Conservation (phyloP, 2,329 filamentous ascomycete genomes). For the Macrophomina phaseolina region DNA sequence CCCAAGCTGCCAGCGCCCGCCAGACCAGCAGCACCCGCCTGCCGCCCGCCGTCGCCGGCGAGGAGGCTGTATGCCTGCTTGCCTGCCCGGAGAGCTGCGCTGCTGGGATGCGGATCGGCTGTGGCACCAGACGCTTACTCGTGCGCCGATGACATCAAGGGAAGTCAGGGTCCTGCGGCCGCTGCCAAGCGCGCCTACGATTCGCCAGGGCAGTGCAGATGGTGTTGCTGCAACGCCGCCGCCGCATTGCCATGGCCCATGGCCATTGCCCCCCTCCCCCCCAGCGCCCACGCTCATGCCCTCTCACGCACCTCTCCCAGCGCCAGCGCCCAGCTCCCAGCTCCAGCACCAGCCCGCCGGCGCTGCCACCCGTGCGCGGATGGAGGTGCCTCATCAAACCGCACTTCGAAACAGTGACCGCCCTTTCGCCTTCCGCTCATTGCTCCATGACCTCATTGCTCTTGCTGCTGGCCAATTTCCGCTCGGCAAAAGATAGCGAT, state of each 20-base stretch:
- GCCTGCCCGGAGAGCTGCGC: not conserved
- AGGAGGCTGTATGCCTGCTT: not conserved
- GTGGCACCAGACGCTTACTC: not conserved
- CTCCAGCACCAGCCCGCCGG: not conserved
- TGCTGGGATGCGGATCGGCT: not conserved
- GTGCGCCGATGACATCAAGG: not conserved
- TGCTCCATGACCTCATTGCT: slow-evolving; percentile 17
- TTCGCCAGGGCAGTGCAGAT: not conserved
- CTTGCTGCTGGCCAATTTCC: slow-evolving; percentile 11
- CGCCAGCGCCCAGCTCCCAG: too few relatives aligned
- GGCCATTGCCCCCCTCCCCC: too few relatives aligned
- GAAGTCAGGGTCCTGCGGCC: not conserved
- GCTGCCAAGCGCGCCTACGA: not conserved
- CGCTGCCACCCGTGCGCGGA: not conserved
- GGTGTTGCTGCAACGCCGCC: not conserved
- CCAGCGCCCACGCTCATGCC: too few relatives aligned
- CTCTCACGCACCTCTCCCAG: too few relatives aligned
- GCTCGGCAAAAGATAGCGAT: slow-evolving; percentile 24
- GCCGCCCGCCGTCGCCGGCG: not conserved
- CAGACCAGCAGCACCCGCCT: not conserved
- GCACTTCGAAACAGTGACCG: slow-evolving; percentile 17
- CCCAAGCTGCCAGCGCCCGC: not conserved
- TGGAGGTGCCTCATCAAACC: slow-evolving; percentile 6
- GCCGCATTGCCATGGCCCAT: not conserved
- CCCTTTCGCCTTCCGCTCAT: slow-evolving; percentile 14